Evolutionary conservation across 345 rosid genomes (phyloP).

Genomic region (Geranium brycei): DNA sequence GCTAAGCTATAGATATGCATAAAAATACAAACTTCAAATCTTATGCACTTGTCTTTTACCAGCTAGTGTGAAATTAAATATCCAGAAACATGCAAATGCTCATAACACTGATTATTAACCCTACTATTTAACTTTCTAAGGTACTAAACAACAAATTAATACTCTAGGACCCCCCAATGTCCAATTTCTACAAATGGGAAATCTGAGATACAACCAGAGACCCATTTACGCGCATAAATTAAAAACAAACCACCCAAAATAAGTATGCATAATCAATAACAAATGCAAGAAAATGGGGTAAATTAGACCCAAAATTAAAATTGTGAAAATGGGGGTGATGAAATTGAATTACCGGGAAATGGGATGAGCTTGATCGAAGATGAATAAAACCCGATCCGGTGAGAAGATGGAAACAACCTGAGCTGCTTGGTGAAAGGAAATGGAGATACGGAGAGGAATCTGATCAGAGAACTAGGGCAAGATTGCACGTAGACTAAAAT

Average conservation of each 20-base stretch:
- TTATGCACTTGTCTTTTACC: neutral
- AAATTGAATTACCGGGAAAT: neutral
- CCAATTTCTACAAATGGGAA: neutral
- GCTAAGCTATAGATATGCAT: too few species aligned
- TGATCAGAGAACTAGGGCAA: neutral
- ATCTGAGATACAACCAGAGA: neutral
- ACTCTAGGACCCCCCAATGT: neutral
- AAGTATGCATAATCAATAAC: neutral
- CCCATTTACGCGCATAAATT: too few species aligned
- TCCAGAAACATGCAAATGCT: neutral
- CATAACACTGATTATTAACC: too few species aligned
- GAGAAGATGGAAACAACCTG: neutral
- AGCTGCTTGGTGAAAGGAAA: too few species aligned
- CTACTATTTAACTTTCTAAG: too few species aligned
- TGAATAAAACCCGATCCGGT: neutral
- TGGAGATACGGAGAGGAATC: neutral
- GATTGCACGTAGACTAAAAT: neutral
- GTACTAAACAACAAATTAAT: neutral
- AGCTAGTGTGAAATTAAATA: neutral
- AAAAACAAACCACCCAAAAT: too few species aligned
- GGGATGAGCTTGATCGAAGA: neutral
- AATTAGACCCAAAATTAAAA: neutral
- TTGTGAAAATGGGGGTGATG: neutral
- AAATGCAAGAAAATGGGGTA: neutral
- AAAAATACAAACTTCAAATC: neutral